A percentile compares a stretch with the other conserved stretches of the same genome.
Conservation (phyloP, 2,329 filamentous ascomycete species). For the Xylaria sp. region DNA sequence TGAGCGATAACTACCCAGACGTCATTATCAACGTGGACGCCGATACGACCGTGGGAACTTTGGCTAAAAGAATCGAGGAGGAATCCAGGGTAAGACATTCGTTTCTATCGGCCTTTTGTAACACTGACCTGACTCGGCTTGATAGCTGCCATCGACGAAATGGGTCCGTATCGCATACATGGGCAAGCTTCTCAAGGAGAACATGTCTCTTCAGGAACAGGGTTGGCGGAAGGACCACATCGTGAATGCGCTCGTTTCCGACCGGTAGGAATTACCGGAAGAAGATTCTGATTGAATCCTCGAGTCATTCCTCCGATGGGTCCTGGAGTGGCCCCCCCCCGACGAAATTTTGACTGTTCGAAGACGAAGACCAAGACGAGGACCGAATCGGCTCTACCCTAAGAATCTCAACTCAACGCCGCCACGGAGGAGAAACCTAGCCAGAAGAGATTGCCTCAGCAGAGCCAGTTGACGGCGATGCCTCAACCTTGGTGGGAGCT, state of each 20-base stretch:
- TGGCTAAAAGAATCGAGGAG: constrained; percentile 59
- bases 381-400: not conserved
- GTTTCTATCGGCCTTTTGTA: constrained; percentile 1
- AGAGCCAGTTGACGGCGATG: not conserved
- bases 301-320: no score
- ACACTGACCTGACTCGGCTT: constrained; percentile 5
- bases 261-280: constrained; percentile 34
- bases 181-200: constrained; percentile 72
- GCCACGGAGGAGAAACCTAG: not conserved
- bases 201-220: constrained; percentile 58
- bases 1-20: constrained; percentile 64
- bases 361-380: no score
- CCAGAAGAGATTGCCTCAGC: not conserved
- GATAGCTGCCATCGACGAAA: constrained; percentile 52
- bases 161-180: constrained; percentile 71
- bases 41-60: constrained; percentile 57
- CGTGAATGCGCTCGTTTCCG: constrained; percentile 69
- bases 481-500: not conserved
- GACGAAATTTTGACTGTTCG: no score
- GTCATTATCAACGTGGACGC: constrained; percentile 53
- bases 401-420: not conserved
- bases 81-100: constrained; percentile 54
- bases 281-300: constrained; percentile 1
- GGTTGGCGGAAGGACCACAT: constrained; percentile 73
- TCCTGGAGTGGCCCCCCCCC: constrained; percentile 1